Evolutionary conservation across 257 asterid genomes (phyloP), one percentile per base, ranked within the genome.

Genomic region (Scutellaria minor): DNA sequence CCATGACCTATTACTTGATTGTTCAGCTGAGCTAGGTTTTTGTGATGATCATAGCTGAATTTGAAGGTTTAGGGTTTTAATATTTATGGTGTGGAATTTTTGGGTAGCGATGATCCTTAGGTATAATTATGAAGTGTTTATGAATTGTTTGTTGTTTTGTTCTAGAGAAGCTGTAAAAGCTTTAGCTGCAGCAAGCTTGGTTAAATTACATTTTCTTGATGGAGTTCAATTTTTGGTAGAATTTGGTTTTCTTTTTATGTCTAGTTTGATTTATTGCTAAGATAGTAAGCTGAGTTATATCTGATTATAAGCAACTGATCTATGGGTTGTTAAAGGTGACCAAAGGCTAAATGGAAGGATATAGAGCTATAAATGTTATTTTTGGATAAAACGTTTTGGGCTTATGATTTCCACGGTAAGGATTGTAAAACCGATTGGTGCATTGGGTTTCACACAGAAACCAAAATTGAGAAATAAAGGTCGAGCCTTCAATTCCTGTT

Each of bases 31-130:
- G 20, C 7, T 50, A 13, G 47, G 15, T 18, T 68, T 15, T 42
- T 27, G 47, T 66, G 47, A 45, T 80, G 64, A 72, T 79, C 64
- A 6, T 60, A 13, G 72, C 22, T 48, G 75, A 67, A 61, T 46
- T 52, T 39, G 67, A 61, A 62, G 59, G 47, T 74, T 64, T 8
- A 74, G 44, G 53, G 45, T 79, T 75, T 70, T 65, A 39, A 40
- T 64, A 7, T 61, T 78, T 45, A 18, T 75, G 68, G 27, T 51
- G 22, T 45, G 59, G 70, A 56, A 55, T 39, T 54, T 58, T 41
- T 62, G 39, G 37, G 15, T 3, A 5, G 58, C 7, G 3, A 41
- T 64, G 31, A 8, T 62, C 62, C 31, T 48, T 64, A 69, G 76
- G 76, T 27, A 24, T 68, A n/a, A 6, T 9, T 40, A 18, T 14